phyloP scores from a whole-genome alignment of 345 rosid genomes.

The Gossypium australe region DNA sequence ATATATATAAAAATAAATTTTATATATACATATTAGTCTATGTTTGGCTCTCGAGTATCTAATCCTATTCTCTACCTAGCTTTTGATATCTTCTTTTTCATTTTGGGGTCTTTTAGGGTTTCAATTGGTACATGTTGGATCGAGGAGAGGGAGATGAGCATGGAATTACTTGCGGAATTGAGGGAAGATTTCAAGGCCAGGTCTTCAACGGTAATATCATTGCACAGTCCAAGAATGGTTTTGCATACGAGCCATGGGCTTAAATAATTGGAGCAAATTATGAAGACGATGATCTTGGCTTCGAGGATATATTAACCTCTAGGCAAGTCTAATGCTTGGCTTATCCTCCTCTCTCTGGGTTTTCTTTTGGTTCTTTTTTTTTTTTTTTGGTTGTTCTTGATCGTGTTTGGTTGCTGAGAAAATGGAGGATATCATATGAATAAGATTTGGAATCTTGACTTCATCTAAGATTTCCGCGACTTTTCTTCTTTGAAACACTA shows the following conservation, averaged over 20 bases:
- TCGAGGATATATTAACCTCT: conserved; percentile 31
- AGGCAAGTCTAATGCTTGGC: conserved; percentile 77
- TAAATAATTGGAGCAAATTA: neutral
- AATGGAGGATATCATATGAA: conserved; percentile 19
- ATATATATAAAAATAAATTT: neutral
- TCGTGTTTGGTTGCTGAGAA: conserved; percentile 35
- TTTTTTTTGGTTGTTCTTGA: neutral
- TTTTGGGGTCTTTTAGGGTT: neutral
- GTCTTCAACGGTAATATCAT: neutral
- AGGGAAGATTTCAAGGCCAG: conserved; percentile 13
- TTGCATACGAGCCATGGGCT: conserved; percentile 22
- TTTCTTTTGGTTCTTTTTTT: neutral
- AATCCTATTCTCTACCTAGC: neutral
- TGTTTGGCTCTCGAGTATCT: neutral
- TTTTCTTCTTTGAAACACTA: conserved; percentile 1
- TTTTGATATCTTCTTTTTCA: neutral
- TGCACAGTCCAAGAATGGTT: neutral
- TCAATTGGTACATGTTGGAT: neutral
- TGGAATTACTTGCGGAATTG: neutral
- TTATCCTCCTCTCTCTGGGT: conserved; percentile 12
- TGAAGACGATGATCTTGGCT: neutral
- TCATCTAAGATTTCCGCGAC: conserved; percentile 9
- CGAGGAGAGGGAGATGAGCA: neutral
- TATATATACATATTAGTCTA: neutral
- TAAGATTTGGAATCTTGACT: conserved; percentile 13